Evolutionary conservation across 2,329 filamentous ascomycete genomes (phyloP), one percentile per base, ranked within the genome.

Genomic region (Sordariomycetes sp.): DNA sequence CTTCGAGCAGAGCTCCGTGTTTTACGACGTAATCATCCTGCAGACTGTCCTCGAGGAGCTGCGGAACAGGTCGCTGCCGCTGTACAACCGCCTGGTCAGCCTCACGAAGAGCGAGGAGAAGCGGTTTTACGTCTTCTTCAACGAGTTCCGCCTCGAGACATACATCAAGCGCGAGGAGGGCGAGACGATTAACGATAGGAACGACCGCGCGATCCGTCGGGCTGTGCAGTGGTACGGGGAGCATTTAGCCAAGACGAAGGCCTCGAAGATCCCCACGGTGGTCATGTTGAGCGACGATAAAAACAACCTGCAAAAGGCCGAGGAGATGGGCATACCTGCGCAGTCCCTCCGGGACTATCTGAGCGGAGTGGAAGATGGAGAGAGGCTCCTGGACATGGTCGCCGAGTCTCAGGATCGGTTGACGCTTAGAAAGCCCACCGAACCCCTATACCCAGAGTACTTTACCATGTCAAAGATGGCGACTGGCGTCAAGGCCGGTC

Each of bases 71-170:
- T 97, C 92, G 13, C 72, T 97, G 60, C 94, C 94, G 50, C 81
- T 99, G 42, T 99, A 97, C 74, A 96, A 96, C 70, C 88, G 94
- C 45, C 76, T 99, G 54, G 83, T 97, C 62, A 85, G 87, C 24
- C 76, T 99, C 61, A 95, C 91, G 45, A 95, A 92, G 72, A 96
- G 92, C 66, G 90, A 96, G 65, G 90, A 95, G 62, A 99, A 99
- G 76, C 84, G 92, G 57, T 97, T 96, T 69, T 96, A 97, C 67
- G 89, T 99, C 56, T 99, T 99, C 70, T 97, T 97, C 81, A 99
- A 99, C 69, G 94, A 99, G 65, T 99, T 99, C 67, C 82, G 92
- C 55, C 76, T 91, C 45, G 95, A 99, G 70, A 99, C 94, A 0
- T 88, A 96, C 66, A 82, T 96, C 53, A 74, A 80, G 32, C 80